Evolutionary conservation across 352 stramenopile species (phyloP).

Genomic region (Phytophthora pinifolia): DNA sequence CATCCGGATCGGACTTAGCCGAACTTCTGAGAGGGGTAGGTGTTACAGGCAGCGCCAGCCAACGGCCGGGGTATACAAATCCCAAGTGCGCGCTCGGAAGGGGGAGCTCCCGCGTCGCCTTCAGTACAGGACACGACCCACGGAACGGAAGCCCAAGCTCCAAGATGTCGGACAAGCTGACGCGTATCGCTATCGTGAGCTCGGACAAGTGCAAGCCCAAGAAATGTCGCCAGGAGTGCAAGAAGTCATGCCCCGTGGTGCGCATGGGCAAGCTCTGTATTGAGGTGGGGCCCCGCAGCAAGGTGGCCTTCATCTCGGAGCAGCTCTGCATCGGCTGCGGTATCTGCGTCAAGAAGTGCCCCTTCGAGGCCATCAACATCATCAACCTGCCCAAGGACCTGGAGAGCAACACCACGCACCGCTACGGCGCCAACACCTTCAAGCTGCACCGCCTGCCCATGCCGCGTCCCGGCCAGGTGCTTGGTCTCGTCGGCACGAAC

Average conservation of each 20-base stretch:
- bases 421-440: conserved; percentile 99
- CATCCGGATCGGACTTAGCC: conserved; percentile 19
- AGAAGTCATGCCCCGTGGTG: conserved; percentile 98
- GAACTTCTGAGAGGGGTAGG: conserved; percentile 8
- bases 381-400: conserved; percentile 99
- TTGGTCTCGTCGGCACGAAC: conserved; percentile 99
- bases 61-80: conserved; percentile 20
- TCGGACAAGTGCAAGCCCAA: conserved; percentile 99
- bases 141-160: conserved; percentile 21
- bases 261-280: conserved; percentile 99
- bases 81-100: conserved; percentile 14
- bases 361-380: conserved; percentile 99
- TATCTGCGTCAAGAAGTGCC: conserved; percentile 99
- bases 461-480: conserved; percentile 97
- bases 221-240: conserved; percentile 99
- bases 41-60: conserved; percentile 27
- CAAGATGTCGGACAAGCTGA: conserved; percentile 91
- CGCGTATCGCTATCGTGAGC: conserved; percentile 98
- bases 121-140: conserved; percentile 28
- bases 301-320: conserved; percentile 99
- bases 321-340: conserved; percentile 99
- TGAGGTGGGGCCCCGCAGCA: conserved; percentile 95
- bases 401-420: conserved; percentile 98
- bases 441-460: conserved; percentile 99
- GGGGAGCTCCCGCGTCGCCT: conserved; percentile 15